Evolutionary conservation across 768 basidiomycete genomes (phyloP), one percentile per base, ranked within the genome.

Genomic region (Paxillus rubicundulus): DNA sequence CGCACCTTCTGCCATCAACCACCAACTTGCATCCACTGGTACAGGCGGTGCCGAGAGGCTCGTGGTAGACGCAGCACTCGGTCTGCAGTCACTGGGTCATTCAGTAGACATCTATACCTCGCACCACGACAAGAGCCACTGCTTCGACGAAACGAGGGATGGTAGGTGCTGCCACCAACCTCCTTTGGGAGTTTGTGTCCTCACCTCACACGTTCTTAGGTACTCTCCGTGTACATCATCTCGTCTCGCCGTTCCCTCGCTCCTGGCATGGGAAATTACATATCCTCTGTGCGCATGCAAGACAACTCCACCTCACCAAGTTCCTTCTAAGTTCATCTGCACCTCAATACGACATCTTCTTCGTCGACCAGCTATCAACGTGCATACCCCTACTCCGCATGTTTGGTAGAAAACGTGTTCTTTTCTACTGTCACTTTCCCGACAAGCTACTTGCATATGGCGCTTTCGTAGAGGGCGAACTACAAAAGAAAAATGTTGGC

Each of bases 361-460:
- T 98, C 53, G 89, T 98, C 4, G 96, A 98, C 72, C 97, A 98
- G 66, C 83, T 98, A 17, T 93, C 92, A 5, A 92, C 94, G 2
- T 93, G 89, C 57, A 76, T 98, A 21, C 96, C 96, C 0, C 75
- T 97, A 52, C 76, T 99, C 0, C 81, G 90, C 2, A 61, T 73
- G 53, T 62, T 90, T 13, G 80, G 77, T 2, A 75, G 76, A 18
- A 90, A 82, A n/a, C 84, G 92, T 2, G 89, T 96, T 28, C 86
- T 98, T 17, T 98, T 98, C 70, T 98, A 99, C 67, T 96, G 93
- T 59, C 97, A 98, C 67, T 98, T 99, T 59, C 97, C 96, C 0
- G 96, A 99, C 72, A 96, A 96, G 69, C 76, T 98, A 1, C 79
- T 98, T 24, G 83, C 87, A 6, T 81, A 82, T 55, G 89, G 89